These are phyloP conservation scores for Biscogniauxia marginata DNA, from an alignment of 2,329 filamentous ascomycete genomes.

Conservation along the genomic window DNA sequence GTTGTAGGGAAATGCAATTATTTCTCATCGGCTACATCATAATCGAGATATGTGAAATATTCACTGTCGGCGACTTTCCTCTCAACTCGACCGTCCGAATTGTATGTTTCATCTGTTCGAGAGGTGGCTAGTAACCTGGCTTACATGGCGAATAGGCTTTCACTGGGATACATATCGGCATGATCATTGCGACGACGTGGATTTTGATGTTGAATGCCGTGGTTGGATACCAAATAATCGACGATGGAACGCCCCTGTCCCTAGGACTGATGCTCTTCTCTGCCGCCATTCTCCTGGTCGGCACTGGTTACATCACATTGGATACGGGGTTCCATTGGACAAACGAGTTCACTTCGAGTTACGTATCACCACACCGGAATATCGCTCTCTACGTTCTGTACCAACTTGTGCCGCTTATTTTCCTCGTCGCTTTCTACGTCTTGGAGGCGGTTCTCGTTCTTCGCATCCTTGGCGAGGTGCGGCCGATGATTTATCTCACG, in stretches of 20 bases:
- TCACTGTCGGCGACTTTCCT: slow-evolving; percentile 88
- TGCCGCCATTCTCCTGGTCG: slow-evolving; percentile 71
- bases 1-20: slow-evolving; percentile 84
- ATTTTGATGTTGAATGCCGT: slow-evolving; percentile 87
- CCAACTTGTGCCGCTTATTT: slow-evolving; percentile 83
- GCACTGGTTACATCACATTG: slow-evolving; percentile 92
- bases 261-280: slow-evolving; percentile 73
- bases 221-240: slow-evolving; percentile 89
- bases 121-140: slow-evolving; percentile 1
- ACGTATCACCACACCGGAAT: slow-evolving; percentile 61
- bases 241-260: slow-evolving; percentile 87
- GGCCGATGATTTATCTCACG: slow-evolving; percentile 87
- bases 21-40: slow-evolving; percentile 86
- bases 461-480: slow-evolving; percentile 78
- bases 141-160: slow-evolving; percentile 61
- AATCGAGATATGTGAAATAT: slow-evolving; percentile 92
- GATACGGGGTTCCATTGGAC: slow-evolving; percentile 91
- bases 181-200: slow-evolving; percentile 87
- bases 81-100: slow-evolving; percentile 67
- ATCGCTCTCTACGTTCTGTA: slow-evolving; percentile 94
- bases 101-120: slow-evolving; percentile 49
- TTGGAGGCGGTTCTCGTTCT: slow-evolving; percentile 83
- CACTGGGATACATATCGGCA: slow-evolving; percentile 83
- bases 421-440: slow-evolving; percentile 83
- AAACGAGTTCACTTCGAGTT: slow-evolving; percentile 66